phyloP scores from a whole-genome alignment of 352 stramenopile genomes.

The Phytopythium chamaehyphon region DNA sequence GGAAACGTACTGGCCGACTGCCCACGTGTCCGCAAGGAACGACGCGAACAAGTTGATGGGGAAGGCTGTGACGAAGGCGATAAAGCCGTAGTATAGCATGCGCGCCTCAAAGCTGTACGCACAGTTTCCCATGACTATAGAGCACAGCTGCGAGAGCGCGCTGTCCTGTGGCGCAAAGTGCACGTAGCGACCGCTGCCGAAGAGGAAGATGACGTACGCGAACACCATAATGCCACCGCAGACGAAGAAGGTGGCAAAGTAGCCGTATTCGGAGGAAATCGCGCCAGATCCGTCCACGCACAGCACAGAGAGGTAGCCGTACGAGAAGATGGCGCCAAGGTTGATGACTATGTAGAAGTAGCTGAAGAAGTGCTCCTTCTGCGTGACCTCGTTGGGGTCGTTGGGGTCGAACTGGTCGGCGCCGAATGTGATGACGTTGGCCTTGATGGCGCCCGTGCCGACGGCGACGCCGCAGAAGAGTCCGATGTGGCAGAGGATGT shows the following conservation, averaged over 20 bases:
- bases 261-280: slow-evolving; percentile 80
- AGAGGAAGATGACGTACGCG: slow-evolving; percentile 60
- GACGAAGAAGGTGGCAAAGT: slow-evolving; percentile 87
- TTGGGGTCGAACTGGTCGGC: slow-evolving; percentile 87
- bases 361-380: slow-evolving; percentile 88
- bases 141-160: slow-evolving; percentile 67
- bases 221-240: slow-evolving; percentile 83
- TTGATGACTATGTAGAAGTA: slow-evolving; percentile 94
- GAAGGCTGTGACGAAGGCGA: slow-evolving; percentile 64
- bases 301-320: slow-evolving; percentile 86
- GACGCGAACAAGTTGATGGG: slow-evolving; percentile 71
- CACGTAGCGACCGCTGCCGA: slow-evolving; percentile 60
- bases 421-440: slow-evolving; percentile 84
- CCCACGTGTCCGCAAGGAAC: slow-evolving; percentile 52
- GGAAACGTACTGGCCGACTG: slow-evolving; percentile 63
- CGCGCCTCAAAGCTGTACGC: slow-evolving; percentile 69
- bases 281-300: slow-evolving; percentile 79
- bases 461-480: slow-evolving; percentile 75
- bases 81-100: slow-evolving; percentile 74
- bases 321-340: slow-evolving; percentile 88
- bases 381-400: slow-evolving; percentile 69
- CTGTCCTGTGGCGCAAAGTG: slow-evolving; percentile 73
- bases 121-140: slow-evolving; percentile 73
- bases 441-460: slow-evolving; percentile 83
- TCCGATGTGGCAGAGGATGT: slow-evolving; percentile 66